Evolutionary conservation across 208 protist species (phyloP).

Genomic region (Leishmania gerbilli): DNA sequence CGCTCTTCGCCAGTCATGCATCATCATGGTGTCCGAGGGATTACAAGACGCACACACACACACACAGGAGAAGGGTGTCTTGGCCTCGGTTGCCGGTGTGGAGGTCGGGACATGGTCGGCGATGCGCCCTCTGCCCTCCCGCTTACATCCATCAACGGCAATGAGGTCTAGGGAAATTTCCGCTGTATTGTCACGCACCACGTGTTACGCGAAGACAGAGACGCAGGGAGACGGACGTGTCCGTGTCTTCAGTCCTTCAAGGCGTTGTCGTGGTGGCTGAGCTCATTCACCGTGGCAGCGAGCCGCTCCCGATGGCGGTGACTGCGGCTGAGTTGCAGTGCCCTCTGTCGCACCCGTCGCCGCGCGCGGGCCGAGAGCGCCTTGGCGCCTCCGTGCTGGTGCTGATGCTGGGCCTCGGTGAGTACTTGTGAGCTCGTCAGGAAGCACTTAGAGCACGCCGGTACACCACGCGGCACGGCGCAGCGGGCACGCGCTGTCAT

Average conservation of each 20-base stretch:
- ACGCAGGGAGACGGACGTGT: not conserved
- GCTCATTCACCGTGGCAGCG: slow-evolving; percentile 36
- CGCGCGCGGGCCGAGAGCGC: slow-evolving; percentile 11
- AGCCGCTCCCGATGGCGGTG: slow-evolving; percentile 35
- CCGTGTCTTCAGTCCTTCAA: slow-evolving; percentile 41
- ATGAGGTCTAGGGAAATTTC: not conserved
- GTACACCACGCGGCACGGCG: slow-evolving; percentile 35
- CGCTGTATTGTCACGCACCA: not conserved
- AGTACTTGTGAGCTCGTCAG: slow-evolving; percentile 31
- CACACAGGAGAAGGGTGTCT: not conserved
- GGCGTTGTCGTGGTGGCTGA: slow-evolving; percentile 36
- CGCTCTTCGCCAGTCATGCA: not conserved
- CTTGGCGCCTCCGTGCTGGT: not conserved
- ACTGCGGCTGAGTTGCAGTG: slow-evolving; percentile 27
- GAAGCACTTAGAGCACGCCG: slow-evolving; percentile 81
- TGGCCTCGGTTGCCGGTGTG: not conserved
- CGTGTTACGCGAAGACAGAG: not conserved
- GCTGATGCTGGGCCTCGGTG: slow-evolving; percentile 20
- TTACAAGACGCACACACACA: not conserved
- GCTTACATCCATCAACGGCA: not conserved
- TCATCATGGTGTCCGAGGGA: not conserved
- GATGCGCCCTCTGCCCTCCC: not conserved
- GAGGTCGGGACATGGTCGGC: not conserved
- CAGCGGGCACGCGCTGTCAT: slow-evolving; percentile 73
- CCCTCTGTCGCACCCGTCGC: slow-evolving; percentile 17